Conservation (phyloP, 306 rosid genomes). For the Amphicarpaea edgeworthii region DNA sequence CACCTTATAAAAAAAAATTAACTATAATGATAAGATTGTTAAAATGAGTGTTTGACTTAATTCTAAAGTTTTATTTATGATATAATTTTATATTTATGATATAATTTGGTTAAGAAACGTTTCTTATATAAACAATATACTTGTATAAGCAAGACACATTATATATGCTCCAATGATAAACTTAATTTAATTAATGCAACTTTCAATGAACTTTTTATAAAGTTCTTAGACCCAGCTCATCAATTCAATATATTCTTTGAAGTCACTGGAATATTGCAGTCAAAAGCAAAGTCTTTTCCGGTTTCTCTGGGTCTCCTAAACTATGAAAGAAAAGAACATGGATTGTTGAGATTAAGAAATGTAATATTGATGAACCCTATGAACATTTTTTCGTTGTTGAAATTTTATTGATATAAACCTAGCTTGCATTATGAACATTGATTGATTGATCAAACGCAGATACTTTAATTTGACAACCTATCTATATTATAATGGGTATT, state of each 20-base stretch:
- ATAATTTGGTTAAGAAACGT: too few relatives aligned
- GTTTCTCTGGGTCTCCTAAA: neutral
- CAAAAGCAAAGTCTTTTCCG: conserved; percentile 4
- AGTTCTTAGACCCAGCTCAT: conserved; percentile 31
- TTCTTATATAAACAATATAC: too few relatives aligned
- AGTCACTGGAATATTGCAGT: neutral
- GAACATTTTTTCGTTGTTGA: neutral
- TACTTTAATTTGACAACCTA: neutral
- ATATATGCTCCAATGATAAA: too few relatives aligned
- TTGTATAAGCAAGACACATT: too few relatives aligned
- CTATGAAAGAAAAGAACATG: neutral
- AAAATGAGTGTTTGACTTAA: too few relatives aligned
- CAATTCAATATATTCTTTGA: conserved; percentile 1
- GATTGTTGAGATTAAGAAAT: neutral
- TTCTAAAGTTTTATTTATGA: too few relatives aligned
- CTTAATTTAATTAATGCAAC: neutral
- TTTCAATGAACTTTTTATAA: conserved; percentile 22
- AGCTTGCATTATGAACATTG: neutral
- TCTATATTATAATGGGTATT: neutral
- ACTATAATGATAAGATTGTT: too few relatives aligned
- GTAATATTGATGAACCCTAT: neutral
- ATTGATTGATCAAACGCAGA: too few relatives aligned
- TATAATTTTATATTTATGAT: too few relatives aligned
- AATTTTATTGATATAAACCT: neutral
- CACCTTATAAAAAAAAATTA: too few relatives aligned